Evolutionary conservation across 139 green algal species (phyloP).

Genomic region (Coccomyxa sp.): DNA sequence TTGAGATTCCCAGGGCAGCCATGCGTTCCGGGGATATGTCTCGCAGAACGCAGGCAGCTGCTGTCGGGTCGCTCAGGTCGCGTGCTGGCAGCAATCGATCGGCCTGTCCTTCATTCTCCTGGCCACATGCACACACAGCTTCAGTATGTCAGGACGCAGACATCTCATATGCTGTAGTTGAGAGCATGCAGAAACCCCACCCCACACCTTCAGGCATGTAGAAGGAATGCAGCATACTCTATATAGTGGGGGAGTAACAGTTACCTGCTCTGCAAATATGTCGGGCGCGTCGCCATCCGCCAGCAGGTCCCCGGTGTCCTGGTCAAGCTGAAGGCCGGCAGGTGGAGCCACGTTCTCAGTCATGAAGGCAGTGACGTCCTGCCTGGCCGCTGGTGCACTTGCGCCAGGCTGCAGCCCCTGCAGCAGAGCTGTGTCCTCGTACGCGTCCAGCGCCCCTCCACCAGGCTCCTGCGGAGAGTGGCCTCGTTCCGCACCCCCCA

Average conservation of each 20-base stretch:
- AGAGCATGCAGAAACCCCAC: neutral
- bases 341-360: neutral
- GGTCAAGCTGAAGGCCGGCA: neutral
- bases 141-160: neutral
- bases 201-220: neutral
- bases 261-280: neutral
- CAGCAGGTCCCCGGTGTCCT: neutral
- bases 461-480: no score
- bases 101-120: neutral
- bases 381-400: neutral
- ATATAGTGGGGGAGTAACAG: neutral
- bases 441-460: neutral
- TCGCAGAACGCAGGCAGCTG: neutral
- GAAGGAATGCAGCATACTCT: neutral
- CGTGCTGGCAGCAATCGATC: neutral
- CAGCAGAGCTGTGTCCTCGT: neutral
- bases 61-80: neutral
- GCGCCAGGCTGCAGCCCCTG: neutral
- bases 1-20: neutral
- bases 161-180: neutral
- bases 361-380: neutral
- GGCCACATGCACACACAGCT: neutral
- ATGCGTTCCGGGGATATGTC: neutral
- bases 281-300: neutral
- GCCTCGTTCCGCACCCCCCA: no score